phyloP scores from a whole-genome alignment of 495 filamentous ascomycete species.

The Penicillium bovifimosum region DNA sequence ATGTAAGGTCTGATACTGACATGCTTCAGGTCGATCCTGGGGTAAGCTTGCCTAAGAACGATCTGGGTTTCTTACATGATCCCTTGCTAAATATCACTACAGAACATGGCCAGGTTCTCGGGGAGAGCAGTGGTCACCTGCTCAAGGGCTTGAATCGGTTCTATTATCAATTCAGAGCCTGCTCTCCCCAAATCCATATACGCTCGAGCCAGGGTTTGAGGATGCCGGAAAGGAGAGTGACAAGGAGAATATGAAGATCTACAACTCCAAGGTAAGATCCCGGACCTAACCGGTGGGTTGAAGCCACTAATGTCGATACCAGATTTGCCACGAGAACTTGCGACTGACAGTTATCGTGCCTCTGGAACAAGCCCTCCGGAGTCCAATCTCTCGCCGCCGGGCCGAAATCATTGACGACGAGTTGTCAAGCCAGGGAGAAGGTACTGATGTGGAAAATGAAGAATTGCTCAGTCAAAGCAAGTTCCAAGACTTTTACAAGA shows the following conservation, averaged over 20 bases:
- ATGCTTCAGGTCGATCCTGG: constrained; percentile 71
- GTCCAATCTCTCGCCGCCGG: constrained; percentile 22
- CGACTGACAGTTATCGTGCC: constrained; percentile 81
- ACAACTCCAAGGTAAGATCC: constrained; percentile 69
- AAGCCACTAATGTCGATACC: background rate
- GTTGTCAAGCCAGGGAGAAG: constrained; percentile 31
- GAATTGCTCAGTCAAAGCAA: constrained; percentile 50
- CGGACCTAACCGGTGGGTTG: background rate
- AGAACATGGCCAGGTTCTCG: constrained; percentile 91
- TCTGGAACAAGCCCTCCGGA: constrained; percentile 71
- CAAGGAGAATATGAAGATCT: constrained; percentile 70
- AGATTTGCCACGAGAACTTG: constrained; percentile 91
- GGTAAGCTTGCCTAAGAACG: constrained; percentile 46
- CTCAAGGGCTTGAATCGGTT: constrained; percentile 91
- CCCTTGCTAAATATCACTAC: constrained; percentile 1
- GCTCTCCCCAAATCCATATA: constrained; percentile 90
- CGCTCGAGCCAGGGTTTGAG: constrained; percentile 94
- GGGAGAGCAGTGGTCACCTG: constrained; percentile 92
- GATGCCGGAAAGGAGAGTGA: constrained; percentile 60
- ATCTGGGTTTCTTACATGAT: background rate
- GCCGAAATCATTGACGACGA: no score
- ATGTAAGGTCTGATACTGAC: constrained; percentile 12
- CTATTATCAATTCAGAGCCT: constrained; percentile 93
- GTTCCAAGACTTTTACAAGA: constrained; percentile 87
- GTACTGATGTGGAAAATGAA: constrained; percentile 48